Base-by-base conservation (phyloP, 192 early-diverging fungal genomes). In the Coemansia erecta region DNA sequence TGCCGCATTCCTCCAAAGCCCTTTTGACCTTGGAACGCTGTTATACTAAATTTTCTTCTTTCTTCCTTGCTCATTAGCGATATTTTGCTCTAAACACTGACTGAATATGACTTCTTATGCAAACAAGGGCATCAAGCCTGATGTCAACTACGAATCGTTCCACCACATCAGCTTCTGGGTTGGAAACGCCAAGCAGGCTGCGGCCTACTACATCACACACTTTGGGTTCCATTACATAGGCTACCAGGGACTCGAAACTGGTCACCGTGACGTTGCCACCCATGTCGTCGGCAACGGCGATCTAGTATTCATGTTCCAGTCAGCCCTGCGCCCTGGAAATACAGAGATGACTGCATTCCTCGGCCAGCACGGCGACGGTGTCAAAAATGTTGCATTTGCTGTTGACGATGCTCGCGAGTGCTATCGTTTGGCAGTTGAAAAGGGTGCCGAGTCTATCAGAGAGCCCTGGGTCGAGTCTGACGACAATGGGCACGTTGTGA, bases 231-330 rank as follows among this genome's bases (percentile, higher is more conserved):
- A 88, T 72, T 86, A 91, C 58, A 62, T 95, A 57, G 94, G 93
- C 14, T 97, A 99, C 84, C 87, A 87, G 61, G 97, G 97, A 2
- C 87, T 99, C 56, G 97, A 99, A 73, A 99, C 94, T 24, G 94
- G 94, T 19, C 70, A 83, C 65, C 88, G 97, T 62, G 83, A 97
- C 37, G 78, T 94, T 17, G 91, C 82, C 41, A 83, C 89, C 23
- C 94, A 98, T 73, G 94, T 87, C n/a, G 87, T 98, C 39, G 71
- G 82, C 51, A 90, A 92, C 78, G 86, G 89, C 65, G 73, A 84
- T 39, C 87, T 92, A 51, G 71, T 81, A 43, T 97, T 97, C 69
- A 85, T 96, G 50, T 95, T 98, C 83, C 87, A 94, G 82, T 92
- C 91, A 13, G 86, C 97, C 26, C 73, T 98, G 54, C 89, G 90